Evolutionary conservation across 176 grass and related monocot genomes (phyloP), one percentile per base, ranked within the genome.

Genomic region (Hsuehochloa calcarea): DNA sequence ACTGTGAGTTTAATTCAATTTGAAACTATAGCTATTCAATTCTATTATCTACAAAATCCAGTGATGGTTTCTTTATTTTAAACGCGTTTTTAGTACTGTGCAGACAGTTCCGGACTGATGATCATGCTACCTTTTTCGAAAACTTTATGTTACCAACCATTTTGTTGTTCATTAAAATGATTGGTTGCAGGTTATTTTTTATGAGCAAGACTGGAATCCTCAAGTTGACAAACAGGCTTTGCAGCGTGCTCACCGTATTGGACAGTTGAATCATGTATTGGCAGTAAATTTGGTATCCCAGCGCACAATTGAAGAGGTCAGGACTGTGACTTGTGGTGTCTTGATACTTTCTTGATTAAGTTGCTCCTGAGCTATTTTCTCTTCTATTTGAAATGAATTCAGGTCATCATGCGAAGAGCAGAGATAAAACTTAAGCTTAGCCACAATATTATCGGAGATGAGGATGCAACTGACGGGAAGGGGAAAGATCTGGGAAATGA

Each of bases 121-220:
- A 59, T 39, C 63, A 80, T 84, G 43, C 40, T 10, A 22, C 41
- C 10, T 71, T n/a, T 84, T 72, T 31, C 85, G 11, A 62, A 76
- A 78, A 46, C 72, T 78, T 82, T 69, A 77, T 65, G 76, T 47
- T 80, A 70, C 64, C 49, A 51, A 77, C 61, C 51, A 34, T 85
- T 47, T 74, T 87, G 27, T 27, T 70, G 17, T 44, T 82, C 5
- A 78, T 47, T 59, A 68, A 74, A 64, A 66, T 81, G 77, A 80
- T 39, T 55, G n/a, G 12, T 58, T 79, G 74, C 74, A 98, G 95
- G 95, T 95, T 79, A 93, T 98, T 69, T 98, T 98, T 82, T 98
- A 98, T 88, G 95, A 98, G 65, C 95, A 98, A 93, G 95, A 98
- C 78, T 98, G 95, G 95, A 98, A 98, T 87, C 95, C 95, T 72